phyloP scores from a whole-genome alignment of 2,329 filamentous ascomycete genomes.

The Xylariaceae sp. region DNA sequence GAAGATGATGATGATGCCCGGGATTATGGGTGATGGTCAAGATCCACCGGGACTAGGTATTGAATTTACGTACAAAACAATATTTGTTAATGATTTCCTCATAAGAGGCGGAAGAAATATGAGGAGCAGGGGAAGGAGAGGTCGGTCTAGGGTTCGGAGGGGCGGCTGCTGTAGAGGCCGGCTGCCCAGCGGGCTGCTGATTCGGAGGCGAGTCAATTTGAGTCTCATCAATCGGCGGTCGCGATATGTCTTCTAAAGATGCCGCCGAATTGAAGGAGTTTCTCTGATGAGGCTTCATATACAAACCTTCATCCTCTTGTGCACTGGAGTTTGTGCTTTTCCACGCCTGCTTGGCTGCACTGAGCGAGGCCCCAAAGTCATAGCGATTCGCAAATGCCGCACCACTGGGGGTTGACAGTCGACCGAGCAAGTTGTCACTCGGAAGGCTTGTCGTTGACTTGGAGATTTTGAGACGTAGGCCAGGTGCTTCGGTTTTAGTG shows the following conservation, averaged over 20 bases:
- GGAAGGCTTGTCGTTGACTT: conserved; percentile 59
- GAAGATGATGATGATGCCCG: conserved; percentile 3
- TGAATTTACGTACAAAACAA: conserved; percentile 88
- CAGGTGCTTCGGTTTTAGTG: conserved; percentile 53
- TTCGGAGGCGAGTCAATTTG: conserved; percentile 4
- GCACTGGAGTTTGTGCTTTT: conserved; percentile 52
- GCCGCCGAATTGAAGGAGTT: conserved; percentile 23
- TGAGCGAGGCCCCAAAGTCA: conserved; percentile 89
- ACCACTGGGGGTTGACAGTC: conserved; percentile 51
- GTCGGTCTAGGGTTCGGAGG: conserved; percentile 38
- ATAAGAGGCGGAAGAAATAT: conserved; percentile 81
- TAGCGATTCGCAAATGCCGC: conserved; percentile 89
- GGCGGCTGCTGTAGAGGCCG: conserved; percentile 8
- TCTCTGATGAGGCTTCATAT: conserved; percentile 49
- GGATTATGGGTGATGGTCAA: conserved; percentile 5
- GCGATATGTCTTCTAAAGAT: conserved; percentile 12
- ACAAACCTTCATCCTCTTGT: conserved; percentile 43
- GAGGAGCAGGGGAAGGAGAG: conserved; percentile 41
- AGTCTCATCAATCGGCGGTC: conserved; percentile 1
- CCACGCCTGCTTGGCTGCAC: conserved; percentile 70
- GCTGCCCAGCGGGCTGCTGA: conserved; percentile 11
- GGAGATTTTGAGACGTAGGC: conserved; percentile 64
- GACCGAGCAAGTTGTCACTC: conserved; percentile 52
- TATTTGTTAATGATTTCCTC: conserved; percentile 98
- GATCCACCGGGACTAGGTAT: conserved; percentile 16